Conservation (phyloP, 1,139 yeast species). For the Suhomyces yuchorum region DNA sequence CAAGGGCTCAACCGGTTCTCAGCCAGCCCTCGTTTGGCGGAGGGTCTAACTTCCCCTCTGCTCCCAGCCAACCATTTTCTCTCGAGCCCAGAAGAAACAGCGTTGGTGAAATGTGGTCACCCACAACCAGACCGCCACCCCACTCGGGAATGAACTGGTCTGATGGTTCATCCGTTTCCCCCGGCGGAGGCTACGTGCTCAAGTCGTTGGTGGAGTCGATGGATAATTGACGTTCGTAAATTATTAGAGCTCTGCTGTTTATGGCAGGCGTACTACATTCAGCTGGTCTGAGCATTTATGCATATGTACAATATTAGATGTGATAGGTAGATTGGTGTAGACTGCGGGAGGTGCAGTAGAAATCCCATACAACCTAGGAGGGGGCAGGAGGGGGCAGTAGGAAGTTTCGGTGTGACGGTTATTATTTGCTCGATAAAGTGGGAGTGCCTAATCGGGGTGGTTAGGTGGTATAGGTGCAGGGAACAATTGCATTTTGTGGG, state of each 20-base stretch:
- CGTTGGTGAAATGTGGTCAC: constrained; percentile 9
- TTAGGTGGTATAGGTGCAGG: neutral
- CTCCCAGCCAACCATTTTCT: constrained; percentile 1
- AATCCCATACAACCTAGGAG: no score
- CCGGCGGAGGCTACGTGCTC: constrained; percentile 31
- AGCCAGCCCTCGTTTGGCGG: neutral
- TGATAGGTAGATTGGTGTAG: neutral
- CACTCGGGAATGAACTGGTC: constrained; percentile 4
- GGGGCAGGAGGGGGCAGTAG: no score
- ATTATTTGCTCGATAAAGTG: neutral
- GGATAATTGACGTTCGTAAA: constrained; percentile 27
- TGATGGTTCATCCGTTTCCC: neutral
- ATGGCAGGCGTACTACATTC: constrained; percentile 3
- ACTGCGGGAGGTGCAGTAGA: neutral
- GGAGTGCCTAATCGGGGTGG: no score
- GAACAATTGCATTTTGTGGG: neutral
- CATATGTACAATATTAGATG: constrained; percentile 3
- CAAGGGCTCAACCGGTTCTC: neutral
- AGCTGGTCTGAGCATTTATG: constrained; percentile 10
- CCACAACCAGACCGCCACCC: constrained; percentile 1
- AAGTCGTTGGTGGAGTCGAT: constrained; percentile 49
- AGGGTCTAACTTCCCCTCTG: constrained; percentile 1
- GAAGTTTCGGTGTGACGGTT: neutral
- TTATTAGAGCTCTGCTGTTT: constrained; percentile 3
- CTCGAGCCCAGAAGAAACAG: constrained; percentile 10